Percentiles rank a stretch among this genome's conserved stretches.
phyloP scores from a whole-genome alignment of 257 asterid species.

The Scutellaria galericulata region DNA sequence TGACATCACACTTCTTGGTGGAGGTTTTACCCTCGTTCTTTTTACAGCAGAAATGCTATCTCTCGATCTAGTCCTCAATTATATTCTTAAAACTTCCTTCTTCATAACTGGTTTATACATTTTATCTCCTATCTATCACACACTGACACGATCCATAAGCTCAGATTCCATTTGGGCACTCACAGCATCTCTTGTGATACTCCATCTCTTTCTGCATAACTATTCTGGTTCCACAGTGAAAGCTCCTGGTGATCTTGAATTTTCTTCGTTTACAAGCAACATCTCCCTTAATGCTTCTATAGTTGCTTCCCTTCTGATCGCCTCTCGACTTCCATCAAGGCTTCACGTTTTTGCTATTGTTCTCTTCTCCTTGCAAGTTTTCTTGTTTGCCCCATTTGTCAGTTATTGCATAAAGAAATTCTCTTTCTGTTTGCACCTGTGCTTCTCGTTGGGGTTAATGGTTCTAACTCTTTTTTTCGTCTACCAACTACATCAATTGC shows the following conservation, averaged over 20 bases:
- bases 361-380: slow-evolving; percentile 85
- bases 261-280: slow-evolving; percentile 52
- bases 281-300: slow-evolving; percentile 75
- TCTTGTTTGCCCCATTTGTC: slow-evolving; percentile 86
- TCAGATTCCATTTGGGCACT: slow-evolving; percentile 93
- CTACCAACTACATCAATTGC: slow-evolving; percentile 56
- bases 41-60: slow-evolving; percentile 72
- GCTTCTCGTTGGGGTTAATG: slow-evolving; percentile 66
- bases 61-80: slow-evolving; percentile 55
- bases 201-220: slow-evolving; percentile 57
- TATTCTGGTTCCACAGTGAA: slow-evolving; percentile 48
- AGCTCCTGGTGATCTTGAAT: slow-evolving; percentile 63
- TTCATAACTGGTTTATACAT: slow-evolving; percentile 73
- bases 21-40: slow-evolving; percentile 69
- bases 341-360: slow-evolving; percentile 79
- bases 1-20: slow-evolving; percentile 64
- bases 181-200: slow-evolving; percentile 61
- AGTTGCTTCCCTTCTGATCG: slow-evolving; percentile 86
- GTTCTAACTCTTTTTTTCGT: slow-evolving; percentile 52
- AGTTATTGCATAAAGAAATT: slow-evolving; percentile 68
- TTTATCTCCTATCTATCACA: slow-evolving; percentile 81
- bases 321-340: slow-evolving; percentile 91
- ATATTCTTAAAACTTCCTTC: slow-evolving; percentile 65
- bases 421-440: slow-evolving; percentile 71
- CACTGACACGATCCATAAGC: slow-evolving; percentile 85